A percentile compares a stretch with the other conserved stretches of the same genome.
Conservation (phyloP, 1,284 basidiomycete genomes). For the Pseudozyma pruni region DNA sequence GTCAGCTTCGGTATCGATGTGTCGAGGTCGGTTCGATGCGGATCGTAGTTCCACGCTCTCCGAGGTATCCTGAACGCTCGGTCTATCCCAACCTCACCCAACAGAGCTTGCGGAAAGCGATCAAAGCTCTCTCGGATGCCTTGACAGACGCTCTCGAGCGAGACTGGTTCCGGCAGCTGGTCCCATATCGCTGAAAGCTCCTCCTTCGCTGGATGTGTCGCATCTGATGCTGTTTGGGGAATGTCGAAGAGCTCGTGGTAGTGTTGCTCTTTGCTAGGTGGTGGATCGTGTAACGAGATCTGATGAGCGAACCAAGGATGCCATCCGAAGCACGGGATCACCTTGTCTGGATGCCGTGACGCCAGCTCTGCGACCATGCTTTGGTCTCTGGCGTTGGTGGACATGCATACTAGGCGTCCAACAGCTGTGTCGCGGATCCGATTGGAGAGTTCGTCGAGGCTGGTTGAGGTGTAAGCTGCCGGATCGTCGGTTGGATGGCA, state of each 20-base stretch:
- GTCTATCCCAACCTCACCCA: slow-evolving; percentile 65
- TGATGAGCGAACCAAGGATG: slow-evolving; percentile 64
- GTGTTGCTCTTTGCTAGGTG: slow-evolving; percentile 39
- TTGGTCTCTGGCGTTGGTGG: slow-evolving; percentile 56
- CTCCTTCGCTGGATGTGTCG: not conserved
- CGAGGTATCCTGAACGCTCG: slow-evolving; percentile 59
- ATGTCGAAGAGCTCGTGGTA: slow-evolving; percentile 45
- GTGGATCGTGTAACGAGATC: slow-evolving; percentile 47
- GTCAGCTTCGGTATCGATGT: slow-evolving; percentile 31
- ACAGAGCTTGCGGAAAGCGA: slow-evolving; percentile 47
- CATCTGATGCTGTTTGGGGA: not conserved
- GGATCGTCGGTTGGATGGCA: slow-evolving; percentile 64
- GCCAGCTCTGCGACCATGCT: slow-evolving; percentile 52
- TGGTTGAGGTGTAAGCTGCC: slow-evolving; percentile 16
- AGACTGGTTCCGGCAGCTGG: slow-evolving; percentile 50
- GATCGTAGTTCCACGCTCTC: slow-evolving; percentile 37
- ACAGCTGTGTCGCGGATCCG: slow-evolving; percentile 22
- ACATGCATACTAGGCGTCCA: slow-evolving; percentile 53
- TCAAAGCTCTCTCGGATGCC: slow-evolving; percentile 41
- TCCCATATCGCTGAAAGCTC: slow-evolving; percentile 46
- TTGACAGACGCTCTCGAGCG: slow-evolving; percentile 34
- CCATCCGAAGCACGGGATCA: slow-evolving; percentile 57
- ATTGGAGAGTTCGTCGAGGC: slow-evolving; percentile 27
- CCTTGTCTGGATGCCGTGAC: slow-evolving; percentile 15
- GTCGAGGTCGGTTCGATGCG: slow-evolving; percentile 3